Evolutionary conservation across 371 early-diverging fungal species (phyloP).

Genomic region (Mucor irregularis): DNA sequence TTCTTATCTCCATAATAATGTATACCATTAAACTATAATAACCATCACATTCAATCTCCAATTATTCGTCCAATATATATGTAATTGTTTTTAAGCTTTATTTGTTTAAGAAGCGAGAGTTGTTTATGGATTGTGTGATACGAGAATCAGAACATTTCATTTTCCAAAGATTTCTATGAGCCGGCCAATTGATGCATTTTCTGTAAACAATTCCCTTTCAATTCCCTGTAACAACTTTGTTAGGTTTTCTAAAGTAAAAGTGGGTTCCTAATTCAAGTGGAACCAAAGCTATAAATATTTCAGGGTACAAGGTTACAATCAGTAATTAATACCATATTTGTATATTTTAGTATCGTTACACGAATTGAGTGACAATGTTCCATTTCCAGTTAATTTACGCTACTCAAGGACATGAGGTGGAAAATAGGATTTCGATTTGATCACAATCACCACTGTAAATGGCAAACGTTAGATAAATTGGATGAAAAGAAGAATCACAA

Average conservation of each 20-base stretch:
- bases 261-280: neutral
- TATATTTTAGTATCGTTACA: neutral
- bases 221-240: too few relatives aligned
- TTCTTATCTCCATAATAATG: neutral
- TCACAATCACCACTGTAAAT: neutral
- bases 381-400: neutral
- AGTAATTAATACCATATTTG: neutral
- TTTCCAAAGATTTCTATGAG: too few relatives aligned
- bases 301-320: neutral
- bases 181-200: too few relatives aligned
- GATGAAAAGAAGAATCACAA: neutral
- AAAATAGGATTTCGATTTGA: neutral
- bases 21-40: neutral
- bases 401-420: neutral
- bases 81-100: too few relatives aligned
- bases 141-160: too few relatives aligned
- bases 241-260: neutral
- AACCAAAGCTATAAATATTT: neutral
- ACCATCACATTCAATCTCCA: too few relatives aligned
- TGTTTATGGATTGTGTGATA: too few relatives aligned
- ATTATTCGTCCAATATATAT: too few relatives aligned
- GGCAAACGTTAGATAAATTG: neutral
- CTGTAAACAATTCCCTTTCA: too few relatives aligned
- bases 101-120: too few relatives aligned
- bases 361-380: neutral